Evolutionary conservation across 2,329 filamentous ascomycete genomes (phyloP).

Genomic region (Cercospora janseana): DNA sequence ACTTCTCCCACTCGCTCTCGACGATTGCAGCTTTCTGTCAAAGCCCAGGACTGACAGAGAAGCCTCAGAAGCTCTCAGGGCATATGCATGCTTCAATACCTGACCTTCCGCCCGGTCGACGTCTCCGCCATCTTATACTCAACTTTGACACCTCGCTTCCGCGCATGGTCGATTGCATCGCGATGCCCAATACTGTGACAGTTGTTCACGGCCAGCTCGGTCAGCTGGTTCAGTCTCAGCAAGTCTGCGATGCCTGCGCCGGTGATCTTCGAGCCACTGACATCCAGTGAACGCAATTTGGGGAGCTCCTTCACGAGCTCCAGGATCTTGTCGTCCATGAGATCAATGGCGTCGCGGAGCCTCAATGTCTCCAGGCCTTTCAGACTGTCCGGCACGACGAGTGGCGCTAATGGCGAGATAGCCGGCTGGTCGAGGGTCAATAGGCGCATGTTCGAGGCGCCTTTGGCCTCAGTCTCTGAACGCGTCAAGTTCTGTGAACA

Average conservation of each 20-base stretch:
- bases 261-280: constrained; percentile 41
- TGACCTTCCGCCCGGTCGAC: constrained; percentile 25
- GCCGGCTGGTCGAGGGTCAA: background rate
- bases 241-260: constrained; percentile 44
- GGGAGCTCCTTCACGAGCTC: constrained; percentile 27
- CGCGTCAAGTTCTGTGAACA: background rate
- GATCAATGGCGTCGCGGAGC: background rate
- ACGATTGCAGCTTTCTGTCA: no score
- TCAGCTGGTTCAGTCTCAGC: constrained; percentile 29
- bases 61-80: no score
- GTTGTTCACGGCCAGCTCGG: constrained; percentile 37
- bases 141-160: constrained; percentile 38
- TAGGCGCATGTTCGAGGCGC: background rate
- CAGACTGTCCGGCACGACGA: background rate
- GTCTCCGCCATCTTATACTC: constrained; percentile 23
- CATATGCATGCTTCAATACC: constrained; percentile 12
- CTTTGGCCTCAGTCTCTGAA: background rate
- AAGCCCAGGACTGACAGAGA: no score
- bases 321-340: constrained; percentile 1
- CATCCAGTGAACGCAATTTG: constrained; percentile 35
- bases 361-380: background rate
- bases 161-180: constrained; percentile 45
- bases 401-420: background rate
- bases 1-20: no score
- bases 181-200: constrained; percentile 38